Conservation (phyloP, 1,284 basidiomycete species). For the Trametes hirsuta region DNA sequence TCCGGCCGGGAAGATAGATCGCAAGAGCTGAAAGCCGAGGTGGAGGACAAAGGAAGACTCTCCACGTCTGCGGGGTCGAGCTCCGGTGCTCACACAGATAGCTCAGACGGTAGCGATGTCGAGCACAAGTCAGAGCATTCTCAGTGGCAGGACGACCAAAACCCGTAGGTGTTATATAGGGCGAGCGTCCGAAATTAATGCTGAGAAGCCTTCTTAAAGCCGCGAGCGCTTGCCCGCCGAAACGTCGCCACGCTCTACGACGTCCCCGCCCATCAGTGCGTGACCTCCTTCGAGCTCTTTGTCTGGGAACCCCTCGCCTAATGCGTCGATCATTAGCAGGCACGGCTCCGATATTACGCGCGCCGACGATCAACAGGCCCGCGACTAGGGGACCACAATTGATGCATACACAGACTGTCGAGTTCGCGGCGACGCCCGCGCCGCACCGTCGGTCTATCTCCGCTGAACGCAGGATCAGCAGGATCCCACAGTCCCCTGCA, state of each 20-base stretch:
- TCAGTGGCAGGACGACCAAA: constrained; percentile 4
- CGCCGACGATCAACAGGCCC: constrained; percentile 19
- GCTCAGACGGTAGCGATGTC: constrained; percentile 1
- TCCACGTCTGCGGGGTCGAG: constrained; percentile 9
- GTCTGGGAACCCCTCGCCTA: constrained; percentile 3
- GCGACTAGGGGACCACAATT: constrained; percentile 20
- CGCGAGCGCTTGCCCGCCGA: constrained; percentile 15
- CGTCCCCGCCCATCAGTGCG: constrained; percentile 15
- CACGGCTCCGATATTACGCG: constrained; percentile 21
- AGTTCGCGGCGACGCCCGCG: constrained; percentile 48
- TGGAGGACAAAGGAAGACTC: neutral
- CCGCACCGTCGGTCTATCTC: constrained; percentile 22
- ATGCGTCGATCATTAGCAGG: constrained; percentile 6
- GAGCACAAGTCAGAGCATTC: constrained; percentile 5
- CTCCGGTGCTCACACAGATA: constrained; percentile 10
- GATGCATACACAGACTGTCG: constrained; percentile 57
- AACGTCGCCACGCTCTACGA: constrained; percentile 11
- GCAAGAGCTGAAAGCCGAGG: neutral
- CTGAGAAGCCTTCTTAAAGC: constrained; percentile 21
- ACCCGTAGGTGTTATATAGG: constrained; percentile 15
- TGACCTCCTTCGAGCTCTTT: neutral
- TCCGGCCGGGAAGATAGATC: neutral
- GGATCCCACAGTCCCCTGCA: constrained; percentile 13
- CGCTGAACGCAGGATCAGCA: constrained; percentile 20
- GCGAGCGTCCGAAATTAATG: constrained; percentile 20